Evolutionary conservation across 257 asterid species (phyloP).

Genomic region (Solanum ossicruentum): DNA sequence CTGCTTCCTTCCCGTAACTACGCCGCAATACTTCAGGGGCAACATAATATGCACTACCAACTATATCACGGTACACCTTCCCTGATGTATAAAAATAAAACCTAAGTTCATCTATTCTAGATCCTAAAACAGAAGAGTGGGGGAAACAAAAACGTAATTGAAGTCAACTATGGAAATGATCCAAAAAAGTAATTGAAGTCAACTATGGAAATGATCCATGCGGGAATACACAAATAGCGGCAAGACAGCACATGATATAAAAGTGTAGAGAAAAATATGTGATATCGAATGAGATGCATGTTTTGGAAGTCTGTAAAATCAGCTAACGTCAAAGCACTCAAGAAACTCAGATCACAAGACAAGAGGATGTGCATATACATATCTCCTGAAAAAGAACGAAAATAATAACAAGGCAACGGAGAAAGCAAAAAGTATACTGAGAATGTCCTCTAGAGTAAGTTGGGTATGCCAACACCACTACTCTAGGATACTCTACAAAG

Average conservation of each 20-base stretch:
- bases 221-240: not conserved
- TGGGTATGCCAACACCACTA: too few species aligned
- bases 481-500: not conserved
- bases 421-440: not conserved
- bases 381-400: not conserved
- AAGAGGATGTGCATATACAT: not conserved
- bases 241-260: not conserved
- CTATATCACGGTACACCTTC: conserved; percentile 14
- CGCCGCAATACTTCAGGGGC: conserved; percentile 14
- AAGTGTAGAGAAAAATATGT: not conserved
- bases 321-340: not conserved
- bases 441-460: not conserved
- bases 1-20: conserved; percentile 14
- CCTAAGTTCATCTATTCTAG: not conserved
- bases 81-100: not conserved
- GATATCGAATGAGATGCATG: not conserved
- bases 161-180: not conserved
- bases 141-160: not conserved
- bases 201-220: not conserved
- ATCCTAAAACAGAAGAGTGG: not conserved
- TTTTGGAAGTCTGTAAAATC: not conserved
- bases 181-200: not conserved
- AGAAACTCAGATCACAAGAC: not conserved
- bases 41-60: conserved; percentile 16
- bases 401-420: not conserved